Percentiles rank a stretch among this genome's conserved stretches.
These are phyloP conservation scores for Candida pseudofarinosa DNA, from an alignment of 805 yeast species.

Conservation along the genomic window DNA sequence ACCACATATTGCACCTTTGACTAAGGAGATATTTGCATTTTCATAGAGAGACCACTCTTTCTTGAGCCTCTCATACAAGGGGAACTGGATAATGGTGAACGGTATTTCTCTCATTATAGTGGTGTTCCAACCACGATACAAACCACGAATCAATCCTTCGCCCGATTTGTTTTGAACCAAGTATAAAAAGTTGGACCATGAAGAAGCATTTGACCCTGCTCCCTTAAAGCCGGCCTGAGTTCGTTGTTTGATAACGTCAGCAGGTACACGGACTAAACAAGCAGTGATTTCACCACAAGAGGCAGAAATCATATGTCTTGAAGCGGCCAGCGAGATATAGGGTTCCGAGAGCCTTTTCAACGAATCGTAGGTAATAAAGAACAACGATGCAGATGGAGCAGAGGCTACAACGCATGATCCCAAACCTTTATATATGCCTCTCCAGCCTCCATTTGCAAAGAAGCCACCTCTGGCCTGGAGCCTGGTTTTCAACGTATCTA, in stretches of 20 bases:
- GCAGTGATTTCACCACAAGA: constrained; percentile 91
- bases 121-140: constrained; percentile 90
- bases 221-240: constrained; percentile 58
- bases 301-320: constrained; percentile 81
- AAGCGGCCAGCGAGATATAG: constrained; percentile 21
- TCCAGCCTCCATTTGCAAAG: constrained; percentile 87
- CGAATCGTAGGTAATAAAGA: constrained; percentile 73
- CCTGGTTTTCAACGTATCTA: constrained; percentile 91
- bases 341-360: constrained; percentile 47
- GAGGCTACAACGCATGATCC: constrained; percentile 93
- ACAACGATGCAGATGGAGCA: constrained; percentile 65
- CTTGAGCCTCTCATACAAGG: constrained; percentile 84
- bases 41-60: constrained; percentile 42
- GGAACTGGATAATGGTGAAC: constrained; percentile 93
- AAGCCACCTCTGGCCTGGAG: constrained; percentile 95
- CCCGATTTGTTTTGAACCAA: constrained; percentile 63
- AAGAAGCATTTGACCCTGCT: constrained; percentile 43
- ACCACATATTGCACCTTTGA: constrained; percentile 82
- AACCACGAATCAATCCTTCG: constrained; percentile 72
- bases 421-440: constrained; percentile 84
- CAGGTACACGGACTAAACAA: constrained; percentile 92
- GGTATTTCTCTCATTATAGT: constrained; percentile 96
- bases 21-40: constrained; percentile 47
- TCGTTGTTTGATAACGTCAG: constrained; percentile 92
- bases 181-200: constrained; percentile 62